A percentile compares a stretch with the other conserved stretches of the same genome.
Evolutionary conservation across 768 basidiomycete genomes (phyloP).

Genomic region (Boletus pseudopeckii): DNA sequence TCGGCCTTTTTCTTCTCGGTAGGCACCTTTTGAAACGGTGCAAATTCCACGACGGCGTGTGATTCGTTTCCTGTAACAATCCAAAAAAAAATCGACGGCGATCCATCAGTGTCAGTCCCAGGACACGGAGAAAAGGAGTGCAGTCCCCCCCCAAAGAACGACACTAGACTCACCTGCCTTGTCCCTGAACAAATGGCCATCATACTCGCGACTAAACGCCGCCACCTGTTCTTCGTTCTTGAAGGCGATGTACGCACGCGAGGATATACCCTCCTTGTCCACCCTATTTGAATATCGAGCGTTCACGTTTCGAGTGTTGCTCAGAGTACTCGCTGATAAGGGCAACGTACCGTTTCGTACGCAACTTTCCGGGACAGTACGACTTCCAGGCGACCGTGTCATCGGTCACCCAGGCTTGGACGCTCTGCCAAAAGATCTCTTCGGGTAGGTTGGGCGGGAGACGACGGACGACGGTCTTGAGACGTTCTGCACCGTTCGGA

Average conservation of each 20-base stretch:
- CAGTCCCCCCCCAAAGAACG: neutral
- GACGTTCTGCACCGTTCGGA: constrained; percentile 45
- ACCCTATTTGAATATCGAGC: constrained; percentile 40
- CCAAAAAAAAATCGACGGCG: too few species aligned
- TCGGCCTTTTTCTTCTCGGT: constrained; percentile 74
- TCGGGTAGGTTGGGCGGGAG: constrained; percentile 92
- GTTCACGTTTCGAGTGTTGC: too few species aligned
- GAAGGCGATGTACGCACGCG: constrained; percentile 92
- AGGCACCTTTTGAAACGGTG: constrained; percentile 87
- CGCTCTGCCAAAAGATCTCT: constrained; percentile 90
- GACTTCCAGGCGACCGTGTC: constrained; percentile 66
- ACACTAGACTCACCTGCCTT: constrained; percentile 62
- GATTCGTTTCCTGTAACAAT: constrained; percentile 84
- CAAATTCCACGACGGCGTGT: constrained; percentile 88
- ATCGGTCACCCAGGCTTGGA: constrained; percentile 77
- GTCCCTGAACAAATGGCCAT: constrained; percentile 89
- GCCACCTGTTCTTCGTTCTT: constrained; percentile 68
- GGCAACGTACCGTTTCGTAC: constrained; percentile 53
- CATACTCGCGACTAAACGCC: constrained; percentile 76
- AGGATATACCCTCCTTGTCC: constrained; percentile 81
- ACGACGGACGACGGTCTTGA: constrained; percentile 85
- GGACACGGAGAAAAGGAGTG: too few species aligned
- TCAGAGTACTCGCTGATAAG: neutral
- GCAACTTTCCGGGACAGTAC: constrained; percentile 65
- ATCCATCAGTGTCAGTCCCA: neutral